phyloP scores from a whole-genome alignment of 1,139 yeast genomes.

The Yamadazyma atlantica region DNA sequence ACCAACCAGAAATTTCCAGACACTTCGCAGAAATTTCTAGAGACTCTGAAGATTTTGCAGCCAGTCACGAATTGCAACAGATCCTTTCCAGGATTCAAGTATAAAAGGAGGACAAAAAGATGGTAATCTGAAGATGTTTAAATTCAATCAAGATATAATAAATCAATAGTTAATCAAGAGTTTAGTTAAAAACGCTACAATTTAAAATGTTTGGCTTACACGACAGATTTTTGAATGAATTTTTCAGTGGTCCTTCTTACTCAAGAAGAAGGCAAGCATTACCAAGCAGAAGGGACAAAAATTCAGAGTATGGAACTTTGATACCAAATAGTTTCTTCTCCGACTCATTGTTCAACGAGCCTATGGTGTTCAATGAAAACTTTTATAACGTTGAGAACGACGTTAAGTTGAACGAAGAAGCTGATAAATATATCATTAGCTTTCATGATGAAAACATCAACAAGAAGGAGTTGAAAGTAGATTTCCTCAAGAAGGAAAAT shows the following conservation, averaged over 20 bases:
- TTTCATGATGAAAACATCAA: constrained; percentile 18
- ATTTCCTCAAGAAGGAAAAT: constrained; percentile 22
- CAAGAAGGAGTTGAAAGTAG: constrained; percentile 22
- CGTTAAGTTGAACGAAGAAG: constrained; percentile 22
- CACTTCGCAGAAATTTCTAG: too few species aligned
- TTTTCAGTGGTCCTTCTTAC: constrained; percentile 7
- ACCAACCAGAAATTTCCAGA: too few species aligned
- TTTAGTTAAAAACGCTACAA: neutral
- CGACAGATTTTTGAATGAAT: constrained; percentile 9
- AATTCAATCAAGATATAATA: too few species aligned
- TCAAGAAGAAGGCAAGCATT: constrained; percentile 6
- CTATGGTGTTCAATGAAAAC: constrained; percentile 12
- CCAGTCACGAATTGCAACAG: too few species aligned
- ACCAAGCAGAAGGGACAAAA: constrained; percentile 3
- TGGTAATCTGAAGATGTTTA: too few species aligned
- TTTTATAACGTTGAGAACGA: constrained; percentile 13
- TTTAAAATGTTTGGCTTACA: constrained; percentile 10
- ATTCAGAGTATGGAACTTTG: constrained; percentile 3
- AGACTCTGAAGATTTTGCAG: too few species aligned
- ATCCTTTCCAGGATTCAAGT: too few species aligned
- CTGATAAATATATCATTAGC: constrained; percentile 21
- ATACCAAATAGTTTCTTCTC: constrained; percentile 5
- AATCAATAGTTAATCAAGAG: neutral
- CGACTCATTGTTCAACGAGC: constrained; percentile 9
- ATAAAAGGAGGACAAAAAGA: too few species aligned